Evolutionary conservation across 257 asterid genomes (phyloP), one percentile per base, ranked within the genome.

Genomic region (Jacaranda mimosifolia): DNA sequence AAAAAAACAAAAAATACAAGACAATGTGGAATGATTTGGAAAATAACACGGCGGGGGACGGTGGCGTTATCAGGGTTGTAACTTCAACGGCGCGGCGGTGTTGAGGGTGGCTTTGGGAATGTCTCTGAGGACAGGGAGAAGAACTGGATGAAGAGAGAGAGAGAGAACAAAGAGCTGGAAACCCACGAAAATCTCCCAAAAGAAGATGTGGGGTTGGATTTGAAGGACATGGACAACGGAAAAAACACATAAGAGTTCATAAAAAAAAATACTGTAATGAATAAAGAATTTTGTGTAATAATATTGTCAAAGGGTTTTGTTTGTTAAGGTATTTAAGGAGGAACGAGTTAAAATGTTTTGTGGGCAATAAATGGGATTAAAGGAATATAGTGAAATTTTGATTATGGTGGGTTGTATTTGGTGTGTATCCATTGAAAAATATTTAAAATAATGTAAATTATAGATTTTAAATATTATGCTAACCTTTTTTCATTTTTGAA

Each of bases 131-230:
- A 68, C 39, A 56, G 45, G 58, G 19, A 51, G 53, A 74, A 46
- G 32, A 52, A 52, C 35, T 26, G 8, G 48, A 63, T 26, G 63
- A 43, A 9, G 57, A 67, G 18, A n/a, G 59, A 78, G 85, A 38
- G 65, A 62, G 66, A 68, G 39, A 59, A 63, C 10, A 32, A 39
- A 26, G 40, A 68, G 67, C 62, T 52, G 76, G 77, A 62, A 60
- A 53, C 49, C 81, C 89, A 81, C 82, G 71, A 83, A 64, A 78
- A 69, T 83, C 80, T 81, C 83, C 84, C 82, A 40, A 72, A 81
- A 72, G 53, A 70, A 36, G 78, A 76, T 36, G 64, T 26, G 49
- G 66, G 73, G 32, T 63, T 70, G 76, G 70, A 69, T 86, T 58
- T 85, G 51, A 67, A 76, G 74, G 83, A 55, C 46, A 77, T 21